Conservation (phyloP, 441 rosid genomes). For the Raphanus hybrid region DNA sequence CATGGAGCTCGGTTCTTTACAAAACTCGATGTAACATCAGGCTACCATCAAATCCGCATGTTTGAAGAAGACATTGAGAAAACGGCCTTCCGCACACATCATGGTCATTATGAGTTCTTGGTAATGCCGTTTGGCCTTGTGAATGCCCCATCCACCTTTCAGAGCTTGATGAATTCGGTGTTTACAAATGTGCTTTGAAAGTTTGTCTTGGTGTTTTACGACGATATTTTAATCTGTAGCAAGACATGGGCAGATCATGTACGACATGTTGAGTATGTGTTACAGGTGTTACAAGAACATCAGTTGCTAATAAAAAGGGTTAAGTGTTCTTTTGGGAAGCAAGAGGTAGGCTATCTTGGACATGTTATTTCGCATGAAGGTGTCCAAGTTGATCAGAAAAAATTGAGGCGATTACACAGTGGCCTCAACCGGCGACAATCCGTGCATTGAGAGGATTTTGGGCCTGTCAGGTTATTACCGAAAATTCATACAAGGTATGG, state of each 20-base stretch:
- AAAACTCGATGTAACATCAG: background rate
- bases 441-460: background rate
- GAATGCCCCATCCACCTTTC: background rate
- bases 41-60: background rate
- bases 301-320: background rate
- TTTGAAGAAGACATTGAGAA: background rate
- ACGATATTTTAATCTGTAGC: background rate
- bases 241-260: background rate
- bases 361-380: background rate
- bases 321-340: background rate
- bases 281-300: no score
- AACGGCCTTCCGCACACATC: background rate
- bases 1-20: background rate
- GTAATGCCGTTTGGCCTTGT: background rate
- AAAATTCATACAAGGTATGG: background rate
- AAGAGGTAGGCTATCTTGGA: background rate
- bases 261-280: background rate
- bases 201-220: background rate
- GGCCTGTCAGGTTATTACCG: background rate
- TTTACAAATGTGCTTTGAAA: background rate
- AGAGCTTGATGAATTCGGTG: background rate
- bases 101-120: background rate
- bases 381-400: background rate
- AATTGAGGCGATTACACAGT: background rate
- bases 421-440: background rate